These are phyloP conservation scores for Cardiospermum halicacabum DNA, from an alignment of 345 rosid genomes.

Conservation along the genomic window DNA sequence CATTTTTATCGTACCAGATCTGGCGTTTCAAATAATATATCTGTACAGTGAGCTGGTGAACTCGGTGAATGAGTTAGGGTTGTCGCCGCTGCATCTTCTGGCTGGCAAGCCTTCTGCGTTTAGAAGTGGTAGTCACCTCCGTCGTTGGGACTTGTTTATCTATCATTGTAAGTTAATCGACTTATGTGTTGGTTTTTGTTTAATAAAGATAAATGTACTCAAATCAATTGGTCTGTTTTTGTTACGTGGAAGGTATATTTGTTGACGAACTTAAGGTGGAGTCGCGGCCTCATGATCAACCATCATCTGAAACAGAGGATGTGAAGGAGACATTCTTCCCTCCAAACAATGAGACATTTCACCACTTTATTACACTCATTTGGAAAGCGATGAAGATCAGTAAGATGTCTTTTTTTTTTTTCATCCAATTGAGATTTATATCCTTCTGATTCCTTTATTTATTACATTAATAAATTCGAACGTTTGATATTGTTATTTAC, in stretches of 20 bases:
- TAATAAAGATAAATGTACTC: too few species aligned
- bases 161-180: slow-evolving; percentile 31
- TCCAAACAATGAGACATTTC: slow-evolving; percentile 29
- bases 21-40: slow-evolving; percentile 45
- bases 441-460: too few species aligned
- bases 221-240: not conserved
- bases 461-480: too few species aligned
- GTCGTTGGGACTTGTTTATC: slow-evolving; percentile 13
- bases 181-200: not conserved
- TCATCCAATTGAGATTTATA: too few species aligned
- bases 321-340: slow-evolving; percentile 11
- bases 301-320: not conserved
- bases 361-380: slow-evolving; percentile 14
- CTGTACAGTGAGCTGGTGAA: slow-evolving; percentile 17
- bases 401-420: too few species aligned
- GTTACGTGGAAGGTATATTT: slow-evolving; percentile 26
- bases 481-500: too few species aligned
- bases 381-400: slow-evolving; percentile 8
- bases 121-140: slow-evolving; percentile 35
- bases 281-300: not conserved
- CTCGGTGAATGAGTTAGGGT: slow-evolving; percentile 23
- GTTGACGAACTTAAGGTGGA: slow-evolving; percentile 29
- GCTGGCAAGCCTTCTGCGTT: slow-evolving; percentile 40
- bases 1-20: too few species aligned
- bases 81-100: slow-evolving; percentile 39